Evolutionary conservation across 352 stramenopile genomes (phyloP).

Genomic region (Pythium oligandrum): DNA sequence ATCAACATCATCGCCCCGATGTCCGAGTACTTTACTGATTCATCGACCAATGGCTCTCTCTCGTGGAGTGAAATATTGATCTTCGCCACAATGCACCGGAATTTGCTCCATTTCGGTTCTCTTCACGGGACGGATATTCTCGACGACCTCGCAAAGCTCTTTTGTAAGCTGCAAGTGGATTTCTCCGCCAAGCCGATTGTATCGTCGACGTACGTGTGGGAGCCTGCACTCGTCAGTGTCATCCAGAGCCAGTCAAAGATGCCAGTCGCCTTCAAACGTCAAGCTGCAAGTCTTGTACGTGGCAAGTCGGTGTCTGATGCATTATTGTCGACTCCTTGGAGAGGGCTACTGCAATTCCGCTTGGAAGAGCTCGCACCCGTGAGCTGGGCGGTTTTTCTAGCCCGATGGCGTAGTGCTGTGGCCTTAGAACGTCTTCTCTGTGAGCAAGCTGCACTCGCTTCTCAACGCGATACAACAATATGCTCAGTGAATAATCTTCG

Average conservation of each 20-base stretch:
- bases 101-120: constrained; percentile 21
- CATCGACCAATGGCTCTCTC: no score
- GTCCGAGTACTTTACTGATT: no score
- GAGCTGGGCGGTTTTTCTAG: constrained; percentile 50
- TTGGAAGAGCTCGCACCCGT: constrained; percentile 34
- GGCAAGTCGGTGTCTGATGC: background rate
- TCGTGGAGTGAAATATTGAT: constrained; percentile 20
- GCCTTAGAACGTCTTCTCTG: constrained; percentile 10
- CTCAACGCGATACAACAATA: constrained; percentile 11
- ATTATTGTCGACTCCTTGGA: constrained; percentile 3
- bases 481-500: constrained; percentile 31
- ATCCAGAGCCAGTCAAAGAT: constrained; percentile 19
- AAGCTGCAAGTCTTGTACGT: constrained; percentile 26
- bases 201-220: constrained; percentile 27
- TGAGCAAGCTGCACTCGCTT: constrained; percentile 8
- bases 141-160: constrained; percentile 11
- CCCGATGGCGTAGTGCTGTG: constrained; percentile 31
- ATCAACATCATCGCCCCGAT: no score
- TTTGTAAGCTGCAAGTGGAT: constrained; percentile 10
- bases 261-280: constrained; percentile 15
- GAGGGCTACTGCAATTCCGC: constrained; percentile 22
- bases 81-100: constrained; percentile 30
- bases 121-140: constrained; percentile 16
- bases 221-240: constrained; percentile 27
- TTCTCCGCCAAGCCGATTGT: background rate